phyloP scores from a whole-genome alignment of 2,329 filamentous ascomycete genomes.

The Thielaviopsis ethacetica region DNA sequence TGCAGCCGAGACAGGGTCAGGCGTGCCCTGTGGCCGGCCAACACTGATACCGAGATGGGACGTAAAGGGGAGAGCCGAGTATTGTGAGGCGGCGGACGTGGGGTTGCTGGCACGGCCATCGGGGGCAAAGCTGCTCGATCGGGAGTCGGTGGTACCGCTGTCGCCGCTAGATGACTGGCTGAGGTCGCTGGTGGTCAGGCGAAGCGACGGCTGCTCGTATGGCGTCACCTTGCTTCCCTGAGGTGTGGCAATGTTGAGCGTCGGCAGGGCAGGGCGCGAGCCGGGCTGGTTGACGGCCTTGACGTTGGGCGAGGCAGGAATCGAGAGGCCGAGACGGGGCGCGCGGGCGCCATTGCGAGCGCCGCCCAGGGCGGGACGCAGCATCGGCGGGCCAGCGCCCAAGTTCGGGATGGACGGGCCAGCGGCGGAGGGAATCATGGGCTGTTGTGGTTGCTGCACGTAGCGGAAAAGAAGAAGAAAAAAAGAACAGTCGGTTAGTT shows the following conservation, averaged over 20 bases:
- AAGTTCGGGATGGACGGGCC: slow-evolving; percentile 35
- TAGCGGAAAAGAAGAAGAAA: neutral
- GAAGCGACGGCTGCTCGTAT: slow-evolving; percentile 40
- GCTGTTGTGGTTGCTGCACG: slow-evolving; percentile 6
- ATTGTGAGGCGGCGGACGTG: slow-evolving; percentile 74
- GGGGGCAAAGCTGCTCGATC: slow-evolving; percentile 69
- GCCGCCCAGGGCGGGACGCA: slow-evolving; percentile 69
- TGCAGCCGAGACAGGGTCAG: slow-evolving; percentile 78
- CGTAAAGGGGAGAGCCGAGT: slow-evolving; percentile 68
- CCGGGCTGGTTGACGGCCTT: slow-evolving; percentile 47
- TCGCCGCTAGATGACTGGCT: slow-evolving; percentile 59
- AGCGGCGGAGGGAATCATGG: slow-evolving; percentile 14
- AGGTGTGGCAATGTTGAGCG: slow-evolving; percentile 71
- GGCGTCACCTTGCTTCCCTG: slow-evolving; percentile 64
- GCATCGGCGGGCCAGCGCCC: slow-evolving; percentile 62
- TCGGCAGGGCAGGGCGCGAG: slow-evolving; percentile 46
- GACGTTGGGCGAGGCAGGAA: slow-evolving; percentile 70
- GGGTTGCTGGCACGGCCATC: slow-evolving; percentile 67
- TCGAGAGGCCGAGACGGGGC: slow-evolving; percentile 73
- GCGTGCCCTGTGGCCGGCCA: slow-evolving; percentile 47
- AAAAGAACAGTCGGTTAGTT: too few relatives aligned
- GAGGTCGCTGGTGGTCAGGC: slow-evolving; percentile 23
- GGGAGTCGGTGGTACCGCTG: slow-evolving; percentile 60
- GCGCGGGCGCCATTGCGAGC: slow-evolving; percentile 45
- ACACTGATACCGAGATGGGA: slow-evolving; percentile 53